Evolutionary conservation across 345 rosid species (phyloP).

Genomic region (Kernera saxatilis): DNA sequence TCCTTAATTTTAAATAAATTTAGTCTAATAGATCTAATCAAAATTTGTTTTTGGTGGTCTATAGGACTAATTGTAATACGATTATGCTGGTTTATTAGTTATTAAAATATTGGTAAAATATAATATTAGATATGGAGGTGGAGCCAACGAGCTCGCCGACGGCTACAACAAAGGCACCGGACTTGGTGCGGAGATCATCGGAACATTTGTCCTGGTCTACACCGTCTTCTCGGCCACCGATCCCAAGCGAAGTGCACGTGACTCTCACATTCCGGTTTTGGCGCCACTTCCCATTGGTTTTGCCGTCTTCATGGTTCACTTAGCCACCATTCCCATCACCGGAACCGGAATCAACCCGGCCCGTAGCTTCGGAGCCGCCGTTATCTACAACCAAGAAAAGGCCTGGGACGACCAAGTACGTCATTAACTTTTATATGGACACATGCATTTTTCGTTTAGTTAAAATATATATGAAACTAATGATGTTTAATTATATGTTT

Average conservation of each 20-base stretch:
- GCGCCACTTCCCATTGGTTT: slow-evolving; percentile 97
- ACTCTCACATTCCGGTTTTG: slow-evolving; percentile 57
- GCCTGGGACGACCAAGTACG: slow-evolving; percentile 93
- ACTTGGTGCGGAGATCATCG: slow-evolving; percentile 51
- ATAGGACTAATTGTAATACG: neutral
- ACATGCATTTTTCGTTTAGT: neutral
- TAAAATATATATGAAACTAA: neutral
- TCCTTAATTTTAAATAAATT: too few relatives aligned
- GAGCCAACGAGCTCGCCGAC: slow-evolving; percentile 39
- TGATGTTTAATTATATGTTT: neutral
- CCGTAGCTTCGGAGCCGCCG: slow-evolving; percentile 94
- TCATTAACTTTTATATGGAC: neutral
- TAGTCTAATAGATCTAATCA: neutral
- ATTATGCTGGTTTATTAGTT: neutral
- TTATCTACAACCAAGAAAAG: slow-evolving; percentile 64
- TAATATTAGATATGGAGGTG: slow-evolving; percentile 39
- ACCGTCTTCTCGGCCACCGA: slow-evolving; percentile 67
- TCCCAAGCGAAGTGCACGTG: slow-evolving; percentile 54
- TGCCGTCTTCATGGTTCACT: slow-evolving; percentile 94
- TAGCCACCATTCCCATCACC: slow-evolving; percentile 85
- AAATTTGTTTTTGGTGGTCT: neutral
- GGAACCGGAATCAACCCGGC: slow-evolving; percentile 98
- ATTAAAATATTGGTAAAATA: neutral
- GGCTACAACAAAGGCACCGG: slow-evolving; percentile 49
- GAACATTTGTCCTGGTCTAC: slow-evolving; percentile 52